Base-by-base conservation (phyloP, 1,284 basidiomycete genomes). In the Vanrija sp. region DNA sequence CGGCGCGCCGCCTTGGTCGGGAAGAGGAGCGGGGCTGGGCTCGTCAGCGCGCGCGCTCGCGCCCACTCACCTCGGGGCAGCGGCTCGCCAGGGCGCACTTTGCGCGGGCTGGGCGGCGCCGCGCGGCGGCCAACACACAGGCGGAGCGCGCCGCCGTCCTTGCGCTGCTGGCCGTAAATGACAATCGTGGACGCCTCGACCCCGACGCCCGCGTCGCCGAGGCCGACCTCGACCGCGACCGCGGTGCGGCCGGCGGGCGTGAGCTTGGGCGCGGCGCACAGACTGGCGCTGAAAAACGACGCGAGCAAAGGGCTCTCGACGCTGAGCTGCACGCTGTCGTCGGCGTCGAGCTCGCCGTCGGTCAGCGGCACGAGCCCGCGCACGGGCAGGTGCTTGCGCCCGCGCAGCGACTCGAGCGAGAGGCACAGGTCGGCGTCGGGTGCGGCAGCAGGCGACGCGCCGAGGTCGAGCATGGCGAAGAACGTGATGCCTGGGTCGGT, bases 391-490 rank as follows among this genome's bases (percentile, higher is more conserved):
- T 66, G 70, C 53, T 72, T 74, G 18, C 74, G 58, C 0, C 75
- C 75, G 40, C 72, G 57, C 67, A 76, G 67, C 3, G 70, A 72
- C 56, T 77, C 75, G 25, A 77, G 66, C n/a, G 73, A 75, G 3
- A 77, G 63, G 46, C 73, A 75, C 6, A 77, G 56, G 60, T 77
- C 75, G 0, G 73, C 72, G 44, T 74, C 72, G 4, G 62, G 63
- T 51, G 65, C 65, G 38, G 62, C 15, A 5, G 55, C 40, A 19
- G 59, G 50, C 16, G 57, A 16, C 47, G 57, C 43, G 53, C 45
- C 59, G 45, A 72, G 72, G 7, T 61, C 52, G 4, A 74, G 54
- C 10, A 60, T 57, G 10, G 73, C 74, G 52, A 69, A 68, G 57
- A 76, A 75, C 4, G 71, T 71, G 21, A 74, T 60, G 18, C 72